phyloP scores from a whole-genome alignment of 2,329 filamentous ascomycete genomes.

The Elsinoe ampelina region DNA sequence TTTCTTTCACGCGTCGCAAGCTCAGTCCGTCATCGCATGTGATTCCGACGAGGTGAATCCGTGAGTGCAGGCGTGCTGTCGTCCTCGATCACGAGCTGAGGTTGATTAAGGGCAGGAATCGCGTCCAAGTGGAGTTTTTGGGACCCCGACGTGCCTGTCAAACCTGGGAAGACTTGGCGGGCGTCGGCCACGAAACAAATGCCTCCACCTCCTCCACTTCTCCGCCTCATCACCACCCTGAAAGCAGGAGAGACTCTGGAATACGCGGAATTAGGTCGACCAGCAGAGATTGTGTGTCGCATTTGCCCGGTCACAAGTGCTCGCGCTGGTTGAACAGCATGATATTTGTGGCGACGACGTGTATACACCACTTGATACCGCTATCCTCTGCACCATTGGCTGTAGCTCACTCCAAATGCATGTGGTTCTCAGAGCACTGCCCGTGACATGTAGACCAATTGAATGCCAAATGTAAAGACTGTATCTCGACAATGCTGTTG shows the following conservation, averaged over 20 bases:
- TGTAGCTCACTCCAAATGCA: no score
- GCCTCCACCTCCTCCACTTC: neutral
- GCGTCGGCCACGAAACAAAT: neutral
- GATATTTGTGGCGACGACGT: no score
- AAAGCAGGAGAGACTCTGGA: no score
- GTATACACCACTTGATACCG: no score
- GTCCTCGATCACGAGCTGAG: neutral
- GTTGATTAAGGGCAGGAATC: neutral
- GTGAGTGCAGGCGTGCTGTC: neutral
- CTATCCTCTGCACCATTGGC: no score
- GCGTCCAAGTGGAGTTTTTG: conserved; percentile 1
- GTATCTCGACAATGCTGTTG: neutral
- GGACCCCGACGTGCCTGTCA: neutral
- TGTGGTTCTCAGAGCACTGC: no score
- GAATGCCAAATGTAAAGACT: no score
- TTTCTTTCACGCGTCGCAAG: neutral
- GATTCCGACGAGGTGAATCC: neutral
- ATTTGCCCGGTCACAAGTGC: no score
- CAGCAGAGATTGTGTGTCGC: no score
- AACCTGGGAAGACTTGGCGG: neutral
- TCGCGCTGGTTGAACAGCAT: no score
- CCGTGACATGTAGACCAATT: no score
- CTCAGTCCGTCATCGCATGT: neutral
- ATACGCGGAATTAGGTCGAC: no score
- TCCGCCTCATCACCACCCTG: neutral